Evolutionary conservation across 768 basidiomycete species (phyloP), one percentile per base, ranked within the genome.

Genomic region (Butyriboletus loyo): DNA sequence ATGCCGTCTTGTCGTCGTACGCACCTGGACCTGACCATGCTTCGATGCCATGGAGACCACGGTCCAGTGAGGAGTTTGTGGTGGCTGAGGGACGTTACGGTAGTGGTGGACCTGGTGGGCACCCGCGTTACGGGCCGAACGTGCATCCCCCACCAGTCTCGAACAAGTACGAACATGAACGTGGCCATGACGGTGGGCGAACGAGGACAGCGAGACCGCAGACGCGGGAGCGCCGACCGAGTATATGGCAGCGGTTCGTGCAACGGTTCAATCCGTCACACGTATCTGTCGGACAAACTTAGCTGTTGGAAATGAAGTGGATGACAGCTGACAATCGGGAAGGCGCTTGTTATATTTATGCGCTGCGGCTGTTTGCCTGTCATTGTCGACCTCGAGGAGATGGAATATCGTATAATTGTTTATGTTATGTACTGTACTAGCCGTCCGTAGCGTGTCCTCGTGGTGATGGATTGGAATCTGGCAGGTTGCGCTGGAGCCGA

Each of bases 181-280:
- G 9, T 6, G 54, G 31, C 28, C 28, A 15, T 11, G 44, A 35
- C 7, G 31, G 25, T 10, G 59, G 53, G 11, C 52, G 28, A 5
- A 21, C 34, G 3, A 36, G 52, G 34, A 34, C 7, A 27, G 14
- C 40, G 30, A 48, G 56, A 22, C 43, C 46, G 9, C 44, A 31
- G 25, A 28, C 11, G 19, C 56, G 61, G 5, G 56, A 64, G 32
- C 65, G 64, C 17, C 49, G 57, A 6, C 57, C 59, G n/a, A 66
- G 65, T 2, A 22, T 67, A 11, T 66, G 64, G 64, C 54, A 54
- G 43, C 62, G 59, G 30, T 59, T 66, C 25, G 62, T 66, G 42
- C 53, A 60, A 28, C 62, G 65, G 32, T 64, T 66, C 4, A 57
- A 50, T 27, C 57, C 61, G 19, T 58, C 62, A 35, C 61, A 55